phyloP scores from a whole-genome alignment of 768 basidiomycete species.

The Pisolithus marmoratus region DNA sequence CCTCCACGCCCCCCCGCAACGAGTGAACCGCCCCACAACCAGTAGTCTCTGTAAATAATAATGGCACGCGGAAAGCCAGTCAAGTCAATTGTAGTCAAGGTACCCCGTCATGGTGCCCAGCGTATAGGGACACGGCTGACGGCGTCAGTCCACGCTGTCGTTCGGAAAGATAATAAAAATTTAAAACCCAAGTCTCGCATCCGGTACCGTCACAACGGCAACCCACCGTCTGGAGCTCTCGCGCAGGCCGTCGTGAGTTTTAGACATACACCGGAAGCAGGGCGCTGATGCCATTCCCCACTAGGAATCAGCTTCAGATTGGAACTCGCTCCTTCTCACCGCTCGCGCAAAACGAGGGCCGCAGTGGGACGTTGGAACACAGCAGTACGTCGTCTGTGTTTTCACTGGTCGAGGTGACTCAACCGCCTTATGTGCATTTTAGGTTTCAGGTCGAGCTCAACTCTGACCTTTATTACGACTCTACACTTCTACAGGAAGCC shows the following conservation, averaged over 20 bases:
- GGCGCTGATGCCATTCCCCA: background rate
- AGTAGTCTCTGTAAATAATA: background rate
- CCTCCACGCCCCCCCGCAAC: background rate
- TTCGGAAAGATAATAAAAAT: slow-evolving; percentile 49
- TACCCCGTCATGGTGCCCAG: slow-evolving; percentile 73
- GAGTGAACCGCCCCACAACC: too few relatives aligned
- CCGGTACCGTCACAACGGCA: slow-evolving; percentile 53
- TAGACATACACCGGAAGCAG: background rate
- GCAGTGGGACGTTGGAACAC: slow-evolving; percentile 84
- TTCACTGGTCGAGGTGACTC: background rate
- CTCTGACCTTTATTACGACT: slow-evolving; percentile 70
- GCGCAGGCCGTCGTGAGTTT: slow-evolving; percentile 61
- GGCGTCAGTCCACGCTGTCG: slow-evolving; percentile 51
- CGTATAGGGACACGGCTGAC: slow-evolving; percentile 60
- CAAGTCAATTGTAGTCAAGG: slow-evolving; percentile 54
- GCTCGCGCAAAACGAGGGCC: slow-evolving; percentile 80
- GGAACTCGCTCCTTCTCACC: slow-evolving; percentile 76
- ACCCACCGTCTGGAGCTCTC: slow-evolving; percentile 37
- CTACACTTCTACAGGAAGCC: slow-evolving; percentile 52
- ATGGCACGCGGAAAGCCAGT: slow-evolving; percentile 43
- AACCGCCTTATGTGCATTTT: background rate
- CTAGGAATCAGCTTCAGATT: slow-evolving; percentile 75
- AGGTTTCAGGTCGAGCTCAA: slow-evolving; percentile 75
- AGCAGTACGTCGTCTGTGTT: slow-evolving; percentile 51
- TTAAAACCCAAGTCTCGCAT: slow-evolving; percentile 27